Evolutionary conservation across 768 basidiomycete genomes (phyloP).

Genomic region (Chlorophyllum brunneum): DNA sequence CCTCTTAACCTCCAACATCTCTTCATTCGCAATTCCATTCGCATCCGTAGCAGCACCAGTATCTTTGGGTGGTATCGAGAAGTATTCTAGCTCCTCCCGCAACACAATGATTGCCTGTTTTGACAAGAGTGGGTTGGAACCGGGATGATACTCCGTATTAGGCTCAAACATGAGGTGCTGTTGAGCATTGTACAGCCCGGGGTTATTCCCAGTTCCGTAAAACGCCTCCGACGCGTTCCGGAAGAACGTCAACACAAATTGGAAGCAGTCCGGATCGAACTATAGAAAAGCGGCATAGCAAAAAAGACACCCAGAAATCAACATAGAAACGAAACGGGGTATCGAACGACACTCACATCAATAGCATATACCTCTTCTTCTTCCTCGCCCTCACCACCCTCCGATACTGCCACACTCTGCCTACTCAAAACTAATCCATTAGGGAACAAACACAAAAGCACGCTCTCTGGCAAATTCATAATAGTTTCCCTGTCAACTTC

Average conservation of each 20-base stretch:
- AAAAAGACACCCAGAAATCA: constrained; percentile 5
- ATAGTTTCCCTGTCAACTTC: constrained; percentile 96
- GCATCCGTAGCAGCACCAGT: constrained; percentile 63
- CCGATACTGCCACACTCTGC: constrained; percentile 72
- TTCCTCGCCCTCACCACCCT: constrained; percentile 61
- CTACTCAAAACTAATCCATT: constrained; percentile 93
- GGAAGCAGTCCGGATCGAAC: constrained; percentile 98
- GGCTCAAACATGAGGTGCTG: constrained; percentile 69
- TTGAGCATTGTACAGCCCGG: constrained; percentile 75
- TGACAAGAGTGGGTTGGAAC: constrained; percentile 82
- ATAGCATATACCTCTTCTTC: constrained; percentile 95
- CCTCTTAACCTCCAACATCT: constrained; percentile 77
- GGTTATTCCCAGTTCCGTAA: constrained; percentile 76
- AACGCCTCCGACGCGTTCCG: constrained; percentile 82
- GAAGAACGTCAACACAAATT: constrained; percentile 92
- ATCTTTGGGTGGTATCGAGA: constrained; percentile 84
- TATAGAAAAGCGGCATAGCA: constrained; percentile 33
- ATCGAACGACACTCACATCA: constrained; percentile 63
- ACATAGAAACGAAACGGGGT: background rate
- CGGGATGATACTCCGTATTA: constrained; percentile 58
- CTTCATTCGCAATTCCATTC: constrained; percentile 75
- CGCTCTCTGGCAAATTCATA: constrained; percentile 97
- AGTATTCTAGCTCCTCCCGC: constrained; percentile 97
- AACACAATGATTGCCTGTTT: constrained; percentile 99
- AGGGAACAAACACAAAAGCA: constrained; percentile 93